Percentiles rank a stretch among this genome's conserved stretches.
phyloP scores from a whole-genome alignment of 306 rosid species.

The Trichosanthes truncata region DNA sequence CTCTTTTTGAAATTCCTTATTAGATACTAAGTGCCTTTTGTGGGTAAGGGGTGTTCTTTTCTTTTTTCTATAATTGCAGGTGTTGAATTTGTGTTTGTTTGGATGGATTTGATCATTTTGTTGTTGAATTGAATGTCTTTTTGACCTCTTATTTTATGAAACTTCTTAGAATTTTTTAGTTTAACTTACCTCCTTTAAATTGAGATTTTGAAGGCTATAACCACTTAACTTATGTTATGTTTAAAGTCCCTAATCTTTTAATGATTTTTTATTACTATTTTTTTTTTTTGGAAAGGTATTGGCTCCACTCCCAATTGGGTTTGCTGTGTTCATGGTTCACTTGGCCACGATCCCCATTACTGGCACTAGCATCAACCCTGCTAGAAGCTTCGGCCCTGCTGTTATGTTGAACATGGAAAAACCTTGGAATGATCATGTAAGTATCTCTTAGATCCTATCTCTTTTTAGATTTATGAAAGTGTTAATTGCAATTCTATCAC shows the following conservation, averaged over 20 bases:
- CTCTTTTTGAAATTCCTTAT: neutral
- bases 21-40: neutral
- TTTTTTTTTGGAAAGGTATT: constrained; percentile 19
- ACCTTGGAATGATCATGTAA: constrained; percentile 57
- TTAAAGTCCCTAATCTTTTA: too few species aligned
- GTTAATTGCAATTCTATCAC: too few species aligned
- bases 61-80: neutral
- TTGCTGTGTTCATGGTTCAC: constrained; percentile 72
- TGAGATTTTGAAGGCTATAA: too few species aligned
- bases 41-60: neutral
- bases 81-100: too few species aligned
- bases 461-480: neutral
- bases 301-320: constrained; percentile 72
- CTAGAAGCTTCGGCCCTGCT: constrained; percentile 67
- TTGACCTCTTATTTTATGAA: too few species aligned
- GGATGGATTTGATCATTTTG: neutral
- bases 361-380: constrained; percentile 62
- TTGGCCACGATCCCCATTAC: constrained; percentile 67
- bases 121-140: neutral
- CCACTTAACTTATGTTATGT: too few species aligned
- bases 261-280: too few species aligned
- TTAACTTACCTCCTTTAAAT: too few species aligned
- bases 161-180: too few species aligned
- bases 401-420: constrained; percentile 31
- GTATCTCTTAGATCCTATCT: neutral